Percentiles rank a stretch among this genome's conserved stretches.
Conservation (phyloP, 306 rosid species). For the Lathyrus tuberosus region DNA sequence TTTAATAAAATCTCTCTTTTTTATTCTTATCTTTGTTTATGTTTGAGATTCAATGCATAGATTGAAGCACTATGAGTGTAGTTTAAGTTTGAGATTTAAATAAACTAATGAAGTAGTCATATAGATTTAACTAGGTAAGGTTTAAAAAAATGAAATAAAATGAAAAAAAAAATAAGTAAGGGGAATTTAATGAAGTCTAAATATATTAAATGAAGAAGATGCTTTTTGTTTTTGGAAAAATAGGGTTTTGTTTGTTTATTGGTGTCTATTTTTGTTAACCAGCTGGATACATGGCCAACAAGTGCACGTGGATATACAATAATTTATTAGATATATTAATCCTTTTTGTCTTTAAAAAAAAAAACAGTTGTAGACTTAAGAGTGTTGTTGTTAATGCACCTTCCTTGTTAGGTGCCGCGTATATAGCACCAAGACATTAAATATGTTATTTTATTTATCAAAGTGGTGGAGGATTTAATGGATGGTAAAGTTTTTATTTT, state of each 20-base stretch:
- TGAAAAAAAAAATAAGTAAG: neutral
- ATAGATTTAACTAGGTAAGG: neutral
- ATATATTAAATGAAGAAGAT: conserved; percentile 33
- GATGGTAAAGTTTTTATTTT: too few relatives aligned
- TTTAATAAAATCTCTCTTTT: conserved; percentile 27
- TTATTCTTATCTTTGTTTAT: neutral
- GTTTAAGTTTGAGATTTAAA: neutral
- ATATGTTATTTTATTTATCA: neutral
- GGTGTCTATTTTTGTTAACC: neutral
- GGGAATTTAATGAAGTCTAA: conserved; percentile 11
- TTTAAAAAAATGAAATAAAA: conserved; percentile 1
- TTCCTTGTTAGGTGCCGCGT: conserved; percentile 25
- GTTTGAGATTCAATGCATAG: neutral
- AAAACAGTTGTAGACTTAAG: neutral
- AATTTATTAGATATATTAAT: conserved; percentile 12
- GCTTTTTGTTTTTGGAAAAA: conserved; percentile 26
- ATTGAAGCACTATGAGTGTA: conserved; percentile 28
- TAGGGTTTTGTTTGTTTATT: conserved; percentile 35
- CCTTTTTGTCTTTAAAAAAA: too few relatives aligned
- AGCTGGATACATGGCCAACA: conserved; percentile 22
- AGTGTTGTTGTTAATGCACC: conserved; percentile 27
- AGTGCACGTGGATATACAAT: conserved; percentile 35
- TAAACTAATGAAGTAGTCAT: conserved; percentile 1
- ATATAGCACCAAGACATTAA: neutral
- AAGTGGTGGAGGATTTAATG: neutral